These are phyloP conservation scores for Claviceps sp. DNA, from an alignment of 2,329 filamentous ascomycete species.

Conservation along the genomic window DNA sequence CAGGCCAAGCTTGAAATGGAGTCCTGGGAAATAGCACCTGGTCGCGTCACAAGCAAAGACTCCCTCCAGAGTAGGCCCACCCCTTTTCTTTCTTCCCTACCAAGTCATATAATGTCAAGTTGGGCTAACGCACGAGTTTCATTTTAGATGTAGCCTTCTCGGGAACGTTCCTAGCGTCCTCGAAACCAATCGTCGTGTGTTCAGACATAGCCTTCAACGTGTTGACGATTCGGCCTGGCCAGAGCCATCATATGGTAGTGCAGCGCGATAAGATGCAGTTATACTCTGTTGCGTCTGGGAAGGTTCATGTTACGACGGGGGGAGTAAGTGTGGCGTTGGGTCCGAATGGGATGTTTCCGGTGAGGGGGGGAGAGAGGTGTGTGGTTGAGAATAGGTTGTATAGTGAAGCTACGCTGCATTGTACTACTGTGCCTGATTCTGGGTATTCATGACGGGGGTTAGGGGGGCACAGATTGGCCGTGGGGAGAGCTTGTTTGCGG, in stretches of 20 bases:
- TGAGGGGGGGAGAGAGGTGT: conserved; percentile 25
- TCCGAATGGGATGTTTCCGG: conserved; percentile 29
- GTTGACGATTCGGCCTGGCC: conserved; percentile 26
- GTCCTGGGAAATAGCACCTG: conserved; percentile 27
- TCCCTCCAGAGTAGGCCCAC: conserved; percentile 21
- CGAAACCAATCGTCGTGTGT: conserved; percentile 22
- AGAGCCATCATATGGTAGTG: conserved; percentile 16
- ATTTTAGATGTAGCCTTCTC: conserved; percentile 29
- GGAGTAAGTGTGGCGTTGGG: conserved; percentile 28
- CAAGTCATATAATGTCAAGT: too few relatives aligned
- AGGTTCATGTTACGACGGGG: conserved; percentile 25
- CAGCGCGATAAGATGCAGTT: conserved; percentile 21
- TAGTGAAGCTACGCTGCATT: conserved; percentile 29
- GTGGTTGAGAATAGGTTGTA: conserved; percentile 30
- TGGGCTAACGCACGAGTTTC: not conserved
- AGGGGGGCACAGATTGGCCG: not conserved
- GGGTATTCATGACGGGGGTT: not conserved
- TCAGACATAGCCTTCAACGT: conserved; percentile 28
- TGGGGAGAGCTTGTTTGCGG: not conserved
- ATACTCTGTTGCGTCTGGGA: conserved; percentile 28
- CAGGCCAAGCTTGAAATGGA: conserved; percentile 5
- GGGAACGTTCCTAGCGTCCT: conserved; percentile 25
- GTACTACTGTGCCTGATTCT: conserved; percentile 18
- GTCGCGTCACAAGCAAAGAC: conserved; percentile 20
- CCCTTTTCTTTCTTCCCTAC: too few relatives aligned